Evolutionary conservation across 805 yeast species (phyloP).

Genomic region (Starmerella floris): DNA sequence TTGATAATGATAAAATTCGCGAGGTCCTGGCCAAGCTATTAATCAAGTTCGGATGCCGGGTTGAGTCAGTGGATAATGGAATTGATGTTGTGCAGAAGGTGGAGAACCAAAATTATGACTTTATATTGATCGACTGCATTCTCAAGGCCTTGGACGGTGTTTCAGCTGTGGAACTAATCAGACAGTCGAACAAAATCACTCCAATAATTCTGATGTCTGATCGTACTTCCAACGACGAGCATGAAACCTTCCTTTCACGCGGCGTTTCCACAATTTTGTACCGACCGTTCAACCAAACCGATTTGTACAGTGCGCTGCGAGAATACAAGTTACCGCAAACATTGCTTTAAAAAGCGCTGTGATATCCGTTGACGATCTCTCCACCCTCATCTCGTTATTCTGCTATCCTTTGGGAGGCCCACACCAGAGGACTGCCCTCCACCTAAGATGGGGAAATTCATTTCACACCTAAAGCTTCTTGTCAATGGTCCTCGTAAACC

Average conservation of each 20-base stretch:
- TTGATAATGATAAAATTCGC: conserved; percentile 49
- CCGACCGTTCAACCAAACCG: conserved; percentile 85
- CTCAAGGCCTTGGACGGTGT: conserved; percentile 47
- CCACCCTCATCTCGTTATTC: too few species aligned
- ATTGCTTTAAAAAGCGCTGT: too few species aligned
- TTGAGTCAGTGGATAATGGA: conserved; percentile 88
- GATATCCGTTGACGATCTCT: too few species aligned
- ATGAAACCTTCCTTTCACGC: conserved; percentile 45
- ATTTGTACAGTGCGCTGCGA: conserved; percentile 53
- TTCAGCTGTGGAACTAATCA: conserved; percentile 80
- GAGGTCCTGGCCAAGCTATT: conserved; percentile 71
- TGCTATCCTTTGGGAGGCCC: too few species aligned
- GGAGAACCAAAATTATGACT: conserved; percentile 48
- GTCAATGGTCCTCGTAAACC: too few species aligned
- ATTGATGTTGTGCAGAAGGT: conserved; percentile 70
- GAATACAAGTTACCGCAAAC: background rate
- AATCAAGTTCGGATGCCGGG: conserved; percentile 79
- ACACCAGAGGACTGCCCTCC: too few species aligned
- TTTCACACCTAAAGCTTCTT: too few species aligned
- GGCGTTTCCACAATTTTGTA: conserved; percentile 90
- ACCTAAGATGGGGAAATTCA: too few species aligned
- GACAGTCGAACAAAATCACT: conserved; percentile 69
- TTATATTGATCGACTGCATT: conserved; percentile 45
- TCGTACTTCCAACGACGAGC: conserved; percentile 6
- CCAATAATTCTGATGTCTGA: conserved; percentile 57